These are phyloP conservation scores for Aspergillus melleus DNA, from an alignment of 2,329 filamentous ascomycete genomes.

Conservation along the genomic window DNA sequence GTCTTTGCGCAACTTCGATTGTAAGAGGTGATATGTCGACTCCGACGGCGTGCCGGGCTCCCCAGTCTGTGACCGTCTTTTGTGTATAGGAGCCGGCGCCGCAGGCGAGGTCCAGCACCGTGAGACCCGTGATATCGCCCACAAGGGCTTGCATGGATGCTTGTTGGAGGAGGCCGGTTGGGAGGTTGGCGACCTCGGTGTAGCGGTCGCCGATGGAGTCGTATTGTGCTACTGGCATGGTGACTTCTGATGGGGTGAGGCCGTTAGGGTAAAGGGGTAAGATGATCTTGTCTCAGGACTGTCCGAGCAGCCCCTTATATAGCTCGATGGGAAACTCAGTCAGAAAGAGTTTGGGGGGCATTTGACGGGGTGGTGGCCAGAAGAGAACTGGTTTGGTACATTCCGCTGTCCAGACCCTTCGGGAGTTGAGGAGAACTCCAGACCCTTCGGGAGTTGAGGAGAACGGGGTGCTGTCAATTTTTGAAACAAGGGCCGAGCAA, in stretches of 20 bases:
- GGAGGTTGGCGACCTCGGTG: not conserved
- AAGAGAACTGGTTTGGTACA: too few relatives aligned
- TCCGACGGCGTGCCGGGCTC: not conserved
- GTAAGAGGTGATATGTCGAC: not conserved
- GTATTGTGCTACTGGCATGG: not conserved
- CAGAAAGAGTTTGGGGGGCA: too few relatives aligned
- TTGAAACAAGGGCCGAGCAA: too few relatives aligned
- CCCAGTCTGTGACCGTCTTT: not conserved
- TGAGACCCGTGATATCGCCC: not conserved
- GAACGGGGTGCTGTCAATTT: too few relatives aligned
- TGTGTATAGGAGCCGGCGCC: not conserved
- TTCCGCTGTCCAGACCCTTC: too few relatives aligned
- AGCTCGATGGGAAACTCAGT: too few relatives aligned
- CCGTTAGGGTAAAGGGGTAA: too few relatives aligned
- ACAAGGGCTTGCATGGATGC: not conserved
- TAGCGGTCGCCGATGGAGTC: conserved; percentile 1
- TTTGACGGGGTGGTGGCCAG: too few relatives aligned
- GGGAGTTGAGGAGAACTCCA: too few relatives aligned
- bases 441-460: too few relatives aligned
- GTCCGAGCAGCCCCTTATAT: too few relatives aligned
- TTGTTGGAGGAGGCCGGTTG: not conserved
- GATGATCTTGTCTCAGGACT: too few relatives aligned
- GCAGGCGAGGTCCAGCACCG: conserved; percentile 3
- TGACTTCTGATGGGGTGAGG: not conserved
- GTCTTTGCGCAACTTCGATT: not conserved